Conservation (phyloP, 495 filamentous ascomycete genomes). For the Aspergillus olivimuriae region DNA sequence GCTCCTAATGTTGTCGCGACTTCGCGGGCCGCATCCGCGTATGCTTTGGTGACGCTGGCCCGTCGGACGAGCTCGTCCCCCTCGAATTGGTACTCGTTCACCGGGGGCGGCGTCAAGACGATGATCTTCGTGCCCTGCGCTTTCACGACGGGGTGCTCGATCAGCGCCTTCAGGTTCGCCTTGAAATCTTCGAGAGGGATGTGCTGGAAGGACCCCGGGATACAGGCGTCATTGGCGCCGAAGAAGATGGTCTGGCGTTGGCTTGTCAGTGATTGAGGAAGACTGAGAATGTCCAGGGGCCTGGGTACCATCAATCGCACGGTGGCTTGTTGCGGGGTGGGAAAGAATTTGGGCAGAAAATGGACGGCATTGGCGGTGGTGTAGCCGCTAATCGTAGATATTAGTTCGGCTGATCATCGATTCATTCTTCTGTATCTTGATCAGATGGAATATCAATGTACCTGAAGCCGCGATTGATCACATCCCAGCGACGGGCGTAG, state of each 20-base stretch:
- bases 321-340: slow-evolving; percentile 44
- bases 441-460: slow-evolving; percentile 14
- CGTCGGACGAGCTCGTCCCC: slow-evolving; percentile 47
- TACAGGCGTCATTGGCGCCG: slow-evolving; percentile 77
- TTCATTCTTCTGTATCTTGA: not conserved
- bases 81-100: slow-evolving; percentile 67
- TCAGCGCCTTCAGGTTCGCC: slow-evolving; percentile 61
- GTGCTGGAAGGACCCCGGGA: slow-evolving; percentile 59
- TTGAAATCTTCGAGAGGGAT: slow-evolving; percentile 68
- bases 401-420: not conserved
- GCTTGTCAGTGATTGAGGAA: slow-evolving; percentile 4
- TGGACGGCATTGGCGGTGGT: slow-evolving; percentile 58
- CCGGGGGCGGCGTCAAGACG: slow-evolving; percentile 69
- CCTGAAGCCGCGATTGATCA: slow-evolving; percentile 62
- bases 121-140: slow-evolving; percentile 69
- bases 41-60: slow-evolving; percentile 58
- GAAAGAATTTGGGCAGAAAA: slow-evolving; percentile 53
- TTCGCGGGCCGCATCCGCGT: slow-evolving; percentile 62
- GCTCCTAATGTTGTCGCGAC: slow-evolving; percentile 58
- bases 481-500: slow-evolving; percentile 59
- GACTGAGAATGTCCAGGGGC: too few relatives aligned
- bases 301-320: slow-evolving; percentile 60
- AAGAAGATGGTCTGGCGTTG: slow-evolving; percentile 70
- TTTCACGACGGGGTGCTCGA: slow-evolving; percentile 58
- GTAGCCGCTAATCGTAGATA: slow-evolving; percentile 48